Evolutionary conservation across 257 asterid species (phyloP), one percentile per base, ranked within the genome.

Genomic region (Solanum tarapatanum): DNA sequence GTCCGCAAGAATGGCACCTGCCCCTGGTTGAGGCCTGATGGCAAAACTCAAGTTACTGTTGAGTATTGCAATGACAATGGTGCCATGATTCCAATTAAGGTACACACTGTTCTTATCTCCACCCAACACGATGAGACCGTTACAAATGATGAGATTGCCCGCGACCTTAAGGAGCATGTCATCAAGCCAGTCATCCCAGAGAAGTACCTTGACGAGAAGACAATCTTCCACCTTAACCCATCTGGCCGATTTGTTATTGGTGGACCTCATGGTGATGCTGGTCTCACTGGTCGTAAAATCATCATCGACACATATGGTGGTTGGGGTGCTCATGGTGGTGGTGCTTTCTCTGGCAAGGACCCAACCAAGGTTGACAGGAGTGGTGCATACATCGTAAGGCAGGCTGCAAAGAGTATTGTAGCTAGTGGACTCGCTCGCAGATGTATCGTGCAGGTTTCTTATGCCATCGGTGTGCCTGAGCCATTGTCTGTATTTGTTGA

Each of bases 271-370:
- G 95, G 94, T 17, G 95, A 93, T 51, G 95, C 95, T 7, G 94
- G 95, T 60, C 94, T 93, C 8, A 93, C 95, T 24, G 95, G 95
- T 62, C 93, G 95, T 33, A 93, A 93, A 87, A 93, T 92, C 88
- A 93, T 93, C 41, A 92, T 93, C 0, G 95, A 93, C 91, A 92
- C 95, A 1, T 92, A 93, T 11, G 95, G 95, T 58, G 94, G 95
- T n/a, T 93, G 95, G 95, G 95, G 95, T 32, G 95, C 94, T 69
- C 93, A 92, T 51, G 95, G 95, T 43, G 95, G 95, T 70, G 95
- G 94, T 84, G 95, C 95, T 33, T 93, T 93, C 93, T 93, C 95
- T 0, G 94, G 95, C 4, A 92, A 93, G 87, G 95, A 93, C 87
- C 95, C 95, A 3, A 93, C 94, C 23, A 93, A 93, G 94, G 95